phyloP scores from a whole-genome alignment of 2,329 filamentous ascomycete genomes.

The Aspergillus awamori region DNA sequence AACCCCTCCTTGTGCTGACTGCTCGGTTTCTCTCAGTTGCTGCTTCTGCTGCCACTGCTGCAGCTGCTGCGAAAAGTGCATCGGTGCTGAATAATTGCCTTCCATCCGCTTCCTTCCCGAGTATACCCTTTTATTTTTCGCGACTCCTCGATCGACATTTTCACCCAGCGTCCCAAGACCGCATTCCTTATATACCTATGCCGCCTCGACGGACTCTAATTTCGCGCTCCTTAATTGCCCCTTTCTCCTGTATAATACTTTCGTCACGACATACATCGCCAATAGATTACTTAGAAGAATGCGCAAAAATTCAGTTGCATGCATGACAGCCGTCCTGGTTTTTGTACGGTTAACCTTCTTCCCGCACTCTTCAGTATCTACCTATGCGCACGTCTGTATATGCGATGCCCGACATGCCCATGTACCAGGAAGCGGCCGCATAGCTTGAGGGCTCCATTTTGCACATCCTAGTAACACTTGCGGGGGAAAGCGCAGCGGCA shows the following conservation, averaged over 20 bases:
- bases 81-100: background rate
- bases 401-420: too few species aligned
- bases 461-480: too few species aligned
- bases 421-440: too few species aligned
- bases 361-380: too few species aligned
- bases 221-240: background rate
- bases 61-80: background rate
- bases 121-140: background rate
- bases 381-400: too few species aligned
- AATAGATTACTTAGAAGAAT: conserved; percentile 4
- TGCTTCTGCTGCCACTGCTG: conserved; percentile 11
- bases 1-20: background rate
- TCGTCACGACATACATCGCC: conserved; percentile 8
- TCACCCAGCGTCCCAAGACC: background rate
- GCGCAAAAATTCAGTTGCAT: background rate
- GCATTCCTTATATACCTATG: background rate
- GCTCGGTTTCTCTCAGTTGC: background rate
- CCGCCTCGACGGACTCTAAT: background rate
- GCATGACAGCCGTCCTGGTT: too few species aligned
- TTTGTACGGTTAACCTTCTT: too few species aligned
- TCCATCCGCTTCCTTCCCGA: background rate
- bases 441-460: too few species aligned
- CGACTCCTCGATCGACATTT: background rate
- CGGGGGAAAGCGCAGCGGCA: too few species aligned
- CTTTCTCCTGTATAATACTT: conserved; percentile 7